phyloP scores from a whole-genome alignment of 768 basidiomycete genomes.

The Sporobolomyces phaffii region DNA sequence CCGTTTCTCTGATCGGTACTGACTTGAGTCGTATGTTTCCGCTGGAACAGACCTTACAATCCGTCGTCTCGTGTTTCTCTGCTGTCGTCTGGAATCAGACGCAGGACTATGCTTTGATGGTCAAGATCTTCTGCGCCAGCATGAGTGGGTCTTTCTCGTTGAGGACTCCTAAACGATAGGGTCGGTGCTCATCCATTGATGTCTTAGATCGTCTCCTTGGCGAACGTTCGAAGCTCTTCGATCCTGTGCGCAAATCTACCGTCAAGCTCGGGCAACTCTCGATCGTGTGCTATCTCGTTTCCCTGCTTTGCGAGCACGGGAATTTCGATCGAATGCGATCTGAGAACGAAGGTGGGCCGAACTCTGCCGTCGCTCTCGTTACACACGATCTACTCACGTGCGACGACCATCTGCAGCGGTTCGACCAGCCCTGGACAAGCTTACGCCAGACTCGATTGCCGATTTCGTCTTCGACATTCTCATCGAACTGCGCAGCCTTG shows the following conservation, averaged over 20 bases:
- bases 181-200: no score
- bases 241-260: slow-evolving; percentile 17
- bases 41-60: slow-evolving; percentile 74
- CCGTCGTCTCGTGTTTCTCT: slow-evolving; percentile 87
- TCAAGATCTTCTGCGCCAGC: slow-evolving; percentile 57
- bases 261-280: slow-evolving; percentile 40
- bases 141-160: slow-evolving; percentile 1
- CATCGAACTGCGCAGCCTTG: slow-evolving; percentile 65
- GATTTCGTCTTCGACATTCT: slow-evolving; percentile 74
- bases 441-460: slow-evolving; percentile 61
- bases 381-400: no score
- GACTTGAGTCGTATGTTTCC: not conserved
- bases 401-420: not conserved
- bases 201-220: slow-evolving; percentile 52
- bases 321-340: slow-evolving; percentile 70
- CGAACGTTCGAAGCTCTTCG: slow-evolving; percentile 52
- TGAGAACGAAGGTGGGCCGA: not conserved
- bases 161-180: no score
- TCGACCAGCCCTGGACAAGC: not conserved
- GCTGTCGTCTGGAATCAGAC: slow-evolving; percentile 76
- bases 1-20: not conserved
- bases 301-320: slow-evolving; percentile 80
- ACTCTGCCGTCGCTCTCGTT: no score
- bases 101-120: slow-evolving; percentile 70
- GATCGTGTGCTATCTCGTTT: slow-evolving; percentile 72